Conservation (phyloP, 306 rosid species). For the Herpetospermum pedunculosum region DNA sequence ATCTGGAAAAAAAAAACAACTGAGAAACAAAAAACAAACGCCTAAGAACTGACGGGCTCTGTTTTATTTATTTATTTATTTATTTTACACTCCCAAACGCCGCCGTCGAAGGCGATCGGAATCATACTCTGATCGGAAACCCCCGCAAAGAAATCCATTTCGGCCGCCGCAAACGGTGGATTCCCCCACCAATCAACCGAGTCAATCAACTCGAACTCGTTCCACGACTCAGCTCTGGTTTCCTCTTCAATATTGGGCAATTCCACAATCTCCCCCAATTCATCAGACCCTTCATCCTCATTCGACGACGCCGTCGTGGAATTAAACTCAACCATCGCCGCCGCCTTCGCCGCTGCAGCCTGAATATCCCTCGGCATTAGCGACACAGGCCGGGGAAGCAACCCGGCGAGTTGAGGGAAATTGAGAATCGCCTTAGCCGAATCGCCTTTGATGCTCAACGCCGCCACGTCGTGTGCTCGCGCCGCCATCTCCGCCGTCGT, state of each 20-base stretch:
- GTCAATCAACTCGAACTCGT: slow-evolving; percentile 40
- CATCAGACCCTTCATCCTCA: slow-evolving; percentile 25
- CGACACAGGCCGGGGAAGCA: slow-evolving; percentile 61
- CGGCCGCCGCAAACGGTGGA: slow-evolving; percentile 10
- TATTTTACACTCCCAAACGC: neutral
- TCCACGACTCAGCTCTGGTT: slow-evolving; percentile 24
- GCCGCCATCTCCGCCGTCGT: slow-evolving; percentile 20
- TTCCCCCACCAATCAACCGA: slow-evolving; percentile 49
- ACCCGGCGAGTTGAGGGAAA: slow-evolving; percentile 40
- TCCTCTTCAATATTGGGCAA: slow-evolving; percentile 60
- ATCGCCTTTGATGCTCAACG: slow-evolving; percentile 45
- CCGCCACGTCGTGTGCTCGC: slow-evolving; percentile 19
- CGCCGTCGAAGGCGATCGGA: neutral
- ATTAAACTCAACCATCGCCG: slow-evolving; percentile 41
- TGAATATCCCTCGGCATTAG: slow-evolving; percentile 53
- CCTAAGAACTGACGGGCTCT: neutral
- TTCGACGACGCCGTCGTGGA: neutral
- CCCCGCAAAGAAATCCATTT: neutral
- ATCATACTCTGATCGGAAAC: neutral
- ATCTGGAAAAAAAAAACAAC: neutral
- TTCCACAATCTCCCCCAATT: slow-evolving; percentile 60
- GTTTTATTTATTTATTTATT: neutral
- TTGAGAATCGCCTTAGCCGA: slow-evolving; percentile 46
- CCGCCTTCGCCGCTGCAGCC: slow-evolving; percentile 64
- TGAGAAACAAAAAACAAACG: neutral